Conservation (phyloP, 495 filamentous ascomycete species). For the Hypoxylon rickii region DNA sequence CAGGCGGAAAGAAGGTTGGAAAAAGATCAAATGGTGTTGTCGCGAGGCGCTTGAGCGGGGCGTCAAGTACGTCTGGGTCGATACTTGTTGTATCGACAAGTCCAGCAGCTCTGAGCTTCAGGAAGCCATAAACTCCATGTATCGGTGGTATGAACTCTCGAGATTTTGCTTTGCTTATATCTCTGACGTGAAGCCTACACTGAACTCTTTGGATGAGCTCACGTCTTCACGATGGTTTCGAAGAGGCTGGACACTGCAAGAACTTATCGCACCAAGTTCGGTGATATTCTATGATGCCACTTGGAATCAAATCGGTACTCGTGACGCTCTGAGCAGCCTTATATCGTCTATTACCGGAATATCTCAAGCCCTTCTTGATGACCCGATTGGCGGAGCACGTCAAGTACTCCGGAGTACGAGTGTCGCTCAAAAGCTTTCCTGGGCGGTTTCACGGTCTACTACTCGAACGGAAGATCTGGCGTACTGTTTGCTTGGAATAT, state of each 20-base stretch:
- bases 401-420: neutral
- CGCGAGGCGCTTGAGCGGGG: neutral
- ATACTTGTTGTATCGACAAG: conserved; percentile 48
- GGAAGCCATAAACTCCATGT: conserved; percentile 48
- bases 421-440: conserved; percentile 40
- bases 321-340: neutral
- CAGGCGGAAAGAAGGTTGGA: neutral
- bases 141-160: conserved; percentile 36
- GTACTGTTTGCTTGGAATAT: conserved; percentile 46
- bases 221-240: neutral
- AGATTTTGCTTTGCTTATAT: conserved; percentile 40
- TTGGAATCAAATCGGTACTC: neutral
- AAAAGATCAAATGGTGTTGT: conserved; percentile 4
- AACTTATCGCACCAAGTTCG: conserved; percentile 16
- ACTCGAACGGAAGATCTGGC: conserved; percentile 43
- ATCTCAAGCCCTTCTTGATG: neutral
- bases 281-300: conserved; percentile 9
- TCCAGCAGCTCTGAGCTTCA: conserved; percentile 40
- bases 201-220: neutral
- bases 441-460: conserved; percentile 38
- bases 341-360: neutral
- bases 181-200: conserved; percentile 23
- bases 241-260: conserved; percentile 20
- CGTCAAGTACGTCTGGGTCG: conserved; percentile 28
- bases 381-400: neutral